Percentiles rank a stretch among this genome's conserved stretches.
Conservation (phyloP, 148 eudicot genomes). For the Hydrangea macrophylla region DNA sequence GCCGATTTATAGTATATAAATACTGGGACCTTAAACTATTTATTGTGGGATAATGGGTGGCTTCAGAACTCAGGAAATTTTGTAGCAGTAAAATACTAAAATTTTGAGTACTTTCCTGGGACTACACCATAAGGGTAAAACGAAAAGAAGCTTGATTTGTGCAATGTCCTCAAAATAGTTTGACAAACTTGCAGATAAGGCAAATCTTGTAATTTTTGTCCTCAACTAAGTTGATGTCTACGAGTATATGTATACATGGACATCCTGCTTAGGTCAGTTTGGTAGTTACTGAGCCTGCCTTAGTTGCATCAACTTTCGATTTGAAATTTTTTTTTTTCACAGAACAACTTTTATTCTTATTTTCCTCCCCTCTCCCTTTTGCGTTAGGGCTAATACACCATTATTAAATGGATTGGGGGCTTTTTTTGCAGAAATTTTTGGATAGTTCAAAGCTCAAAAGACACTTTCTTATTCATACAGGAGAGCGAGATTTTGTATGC, state of each 20-base stretch:
- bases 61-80: no score
- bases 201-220: not conserved
- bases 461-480: slow-evolving; percentile 93
- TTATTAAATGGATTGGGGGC: slow-evolving; percentile 6
- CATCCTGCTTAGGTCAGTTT: not conserved
- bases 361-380: not conserved
- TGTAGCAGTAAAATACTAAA: no score
- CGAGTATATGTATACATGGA: not conserved
- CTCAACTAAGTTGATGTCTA: not conserved
- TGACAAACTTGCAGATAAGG: not conserved
- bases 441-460: slow-evolving; percentile 95
- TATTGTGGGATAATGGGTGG: not conserved
- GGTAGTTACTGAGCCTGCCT: not conserved
- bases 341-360: not conserved
- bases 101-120: no score
- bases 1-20: not conserved
- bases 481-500: slow-evolving; percentile 88
- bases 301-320: not conserved
- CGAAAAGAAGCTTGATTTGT: not conserved
- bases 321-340: not conserved
- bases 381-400: not conserved
- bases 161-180: not conserved
- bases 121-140: no score
- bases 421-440: slow-evolving; percentile 85
- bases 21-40: not conserved